Percentiles rank a stretch among this genome's conserved stretches.
Conservation (phyloP, 192 early-diverging fungal genomes). For the Diversispora eburnea region DNA sequence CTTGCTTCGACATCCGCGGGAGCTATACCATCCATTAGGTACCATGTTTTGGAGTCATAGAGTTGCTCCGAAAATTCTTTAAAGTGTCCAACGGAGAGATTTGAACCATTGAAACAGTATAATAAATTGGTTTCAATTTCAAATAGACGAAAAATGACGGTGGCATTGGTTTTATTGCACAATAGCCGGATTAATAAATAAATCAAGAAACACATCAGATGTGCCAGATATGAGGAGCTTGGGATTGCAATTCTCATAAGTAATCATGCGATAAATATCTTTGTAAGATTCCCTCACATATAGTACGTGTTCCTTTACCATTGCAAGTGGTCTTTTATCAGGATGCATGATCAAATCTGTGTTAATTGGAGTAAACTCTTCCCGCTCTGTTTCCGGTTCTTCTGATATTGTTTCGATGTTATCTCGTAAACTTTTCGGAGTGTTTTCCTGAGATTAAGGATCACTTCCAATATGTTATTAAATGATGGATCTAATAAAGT, state of each 20-base stretch:
- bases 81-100: neutral
- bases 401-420: no score
- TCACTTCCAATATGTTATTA: constrained; percentile 1
- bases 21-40: neutral
- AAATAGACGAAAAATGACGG: no score
- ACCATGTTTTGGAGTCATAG: constrained; percentile 6
- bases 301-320: neutral
- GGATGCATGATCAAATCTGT: no score
- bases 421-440: constrained; percentile 11
- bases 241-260: neutral
- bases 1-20: neutral
- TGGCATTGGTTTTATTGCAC: neutral
- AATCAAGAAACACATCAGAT: constrained; percentile 16
- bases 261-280: neutral
- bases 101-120: constrained; percentile 7
- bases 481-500: neutral
- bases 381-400: constrained; percentile 3
- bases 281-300: constrained; percentile 11
- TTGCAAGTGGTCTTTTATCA: neutral
- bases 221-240: constrained; percentile 15
- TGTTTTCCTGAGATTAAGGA: neutral
- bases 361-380: neutral
- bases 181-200: constrained; percentile 22
- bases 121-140: neutral
- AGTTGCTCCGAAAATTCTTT: neutral